Evolutionary conservation across 192 early-diverging fungal genomes (phyloP).

Genomic region (Backusella parvicylindrica): DNA sequence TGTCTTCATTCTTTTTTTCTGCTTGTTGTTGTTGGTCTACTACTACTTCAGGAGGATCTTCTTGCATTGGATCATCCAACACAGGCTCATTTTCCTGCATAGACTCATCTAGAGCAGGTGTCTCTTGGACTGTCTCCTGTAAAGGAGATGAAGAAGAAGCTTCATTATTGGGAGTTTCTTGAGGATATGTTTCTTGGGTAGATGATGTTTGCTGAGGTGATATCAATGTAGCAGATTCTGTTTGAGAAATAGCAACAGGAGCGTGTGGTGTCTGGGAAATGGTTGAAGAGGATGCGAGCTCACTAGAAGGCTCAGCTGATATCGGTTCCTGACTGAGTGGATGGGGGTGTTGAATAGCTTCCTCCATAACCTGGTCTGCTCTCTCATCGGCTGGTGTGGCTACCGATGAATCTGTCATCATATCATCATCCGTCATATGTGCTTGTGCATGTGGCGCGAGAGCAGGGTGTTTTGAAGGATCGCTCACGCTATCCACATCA

Average conservation of each 20-base stretch:
- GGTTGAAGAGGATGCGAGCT: not conserved
- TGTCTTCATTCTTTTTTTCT: not conserved
- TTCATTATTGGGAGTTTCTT: too few relatives aligned
- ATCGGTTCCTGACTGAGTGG: conserved; percentile 6
- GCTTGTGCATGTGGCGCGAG: conserved; percentile 21
- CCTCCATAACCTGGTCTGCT: conserved; percentile 4
- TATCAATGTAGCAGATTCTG: not conserved
- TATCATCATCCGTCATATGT: conserved; percentile 18
- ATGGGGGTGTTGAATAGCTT: not conserved
- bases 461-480: conserved; percentile 24
- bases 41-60: not conserved
- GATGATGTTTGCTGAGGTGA: not conserved
- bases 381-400: not conserved
- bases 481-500: conserved; percentile 17
- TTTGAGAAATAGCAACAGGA: not conserved
- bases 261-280: not conserved
- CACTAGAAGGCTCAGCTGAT: not conserved
- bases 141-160: too few relatives aligned
- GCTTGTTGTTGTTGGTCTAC: not conserved
- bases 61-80: not conserved
- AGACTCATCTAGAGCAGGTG: not conserved
- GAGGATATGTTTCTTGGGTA: not conserved
- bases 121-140: too few relatives aligned
- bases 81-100: not conserved
- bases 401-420: not conserved